These are phyloP conservation scores for Barnettozyma sucrosica DNA, from an alignment of 805 yeast genomes.

Conservation along the genomic window DNA sequence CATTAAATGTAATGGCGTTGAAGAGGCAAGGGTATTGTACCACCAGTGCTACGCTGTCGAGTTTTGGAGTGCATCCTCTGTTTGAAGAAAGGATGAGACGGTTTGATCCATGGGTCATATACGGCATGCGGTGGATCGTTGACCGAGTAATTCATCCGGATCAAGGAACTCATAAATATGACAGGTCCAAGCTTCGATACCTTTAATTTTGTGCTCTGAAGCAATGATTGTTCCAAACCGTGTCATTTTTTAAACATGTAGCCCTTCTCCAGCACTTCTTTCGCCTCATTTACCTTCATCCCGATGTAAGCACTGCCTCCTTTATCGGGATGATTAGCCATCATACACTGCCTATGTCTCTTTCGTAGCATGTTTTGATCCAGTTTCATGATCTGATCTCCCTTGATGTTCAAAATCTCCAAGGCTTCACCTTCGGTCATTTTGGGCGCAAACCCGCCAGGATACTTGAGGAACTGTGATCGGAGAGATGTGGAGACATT, in stretches of 20 bases:
- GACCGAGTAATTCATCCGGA: neutral
- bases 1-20: neutral
- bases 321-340: constrained; percentile 81
- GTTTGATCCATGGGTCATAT: neutral
- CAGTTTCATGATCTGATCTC: constrained; percentile 47
- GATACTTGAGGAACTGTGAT: constrained; percentile 32
- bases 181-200: neutral
- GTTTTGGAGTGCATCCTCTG: neutral
- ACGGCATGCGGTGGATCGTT: neutral
- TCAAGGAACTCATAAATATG: neutral
- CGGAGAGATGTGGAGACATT: constrained; percentile 19
- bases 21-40: neutral
- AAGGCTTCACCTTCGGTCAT: constrained; percentile 73
- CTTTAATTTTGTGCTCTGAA: neutral
- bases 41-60: neutral
- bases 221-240: neutral
- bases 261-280: constrained; percentile 69
- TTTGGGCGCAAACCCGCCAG: constrained; percentile 57
- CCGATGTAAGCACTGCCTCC: constrained; percentile 83
- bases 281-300: constrained; percentile 82
- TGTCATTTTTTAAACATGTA: constrained; percentile 29
- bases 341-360: constrained; percentile 71
- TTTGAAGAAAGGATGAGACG: neutral
- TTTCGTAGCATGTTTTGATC: constrained; percentile 50
- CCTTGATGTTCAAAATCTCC: constrained; percentile 53